Percentiles rank a stretch among this genome's conserved stretches.
Conservation (phyloP, 2,329 filamentous ascomycete genomes). For the Fusarium lateritium region DNA sequence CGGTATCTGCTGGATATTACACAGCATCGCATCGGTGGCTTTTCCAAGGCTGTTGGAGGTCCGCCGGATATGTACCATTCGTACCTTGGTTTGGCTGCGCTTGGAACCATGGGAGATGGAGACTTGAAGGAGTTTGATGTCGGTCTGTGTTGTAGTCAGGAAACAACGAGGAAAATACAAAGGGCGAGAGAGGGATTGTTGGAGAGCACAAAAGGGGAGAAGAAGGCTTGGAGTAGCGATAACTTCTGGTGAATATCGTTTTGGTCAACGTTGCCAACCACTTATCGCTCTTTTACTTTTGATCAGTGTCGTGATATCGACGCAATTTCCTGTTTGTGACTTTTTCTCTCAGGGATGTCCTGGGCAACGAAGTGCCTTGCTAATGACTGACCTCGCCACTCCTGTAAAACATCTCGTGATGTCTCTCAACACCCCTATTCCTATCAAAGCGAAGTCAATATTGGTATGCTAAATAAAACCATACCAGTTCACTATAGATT, state of each 20-base stretch:
- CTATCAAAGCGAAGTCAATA: no score
- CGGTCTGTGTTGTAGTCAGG: slow-evolving; percentile 79
- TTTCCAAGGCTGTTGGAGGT: slow-evolving; percentile 78
- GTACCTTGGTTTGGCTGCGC: slow-evolving; percentile 86
- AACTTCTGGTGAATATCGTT: slow-evolving; percentile 40
- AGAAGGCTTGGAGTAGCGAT: slow-evolving; percentile 38
- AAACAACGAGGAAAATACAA: slow-evolving; percentile 66
- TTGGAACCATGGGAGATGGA: slow-evolving; percentile 80
- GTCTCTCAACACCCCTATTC: no score
- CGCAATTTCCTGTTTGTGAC: no score
- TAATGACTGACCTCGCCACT: no score
- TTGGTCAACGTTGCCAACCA: neutral
- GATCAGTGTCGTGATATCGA: no score
- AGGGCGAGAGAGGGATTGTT: slow-evolving; percentile 60
- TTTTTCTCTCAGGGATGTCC: no score
- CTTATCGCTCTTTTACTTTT: no score
- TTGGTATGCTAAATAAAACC: no score
- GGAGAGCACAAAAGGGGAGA: slow-evolving; percentile 19
- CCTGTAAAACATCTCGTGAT: no score
- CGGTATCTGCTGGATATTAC: slow-evolving; percentile 87
- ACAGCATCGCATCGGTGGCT: slow-evolving; percentile 87
- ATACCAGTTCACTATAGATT: neutral
- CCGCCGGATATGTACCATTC: slow-evolving; percentile 88
- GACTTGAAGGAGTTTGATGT: slow-evolving; percentile 81
- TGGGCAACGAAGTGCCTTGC: no score